These are phyloP conservation scores for Cucurbita ficifolia DNA, from an alignment of 306 rosid species.

Conservation along the genomic window DNA sequence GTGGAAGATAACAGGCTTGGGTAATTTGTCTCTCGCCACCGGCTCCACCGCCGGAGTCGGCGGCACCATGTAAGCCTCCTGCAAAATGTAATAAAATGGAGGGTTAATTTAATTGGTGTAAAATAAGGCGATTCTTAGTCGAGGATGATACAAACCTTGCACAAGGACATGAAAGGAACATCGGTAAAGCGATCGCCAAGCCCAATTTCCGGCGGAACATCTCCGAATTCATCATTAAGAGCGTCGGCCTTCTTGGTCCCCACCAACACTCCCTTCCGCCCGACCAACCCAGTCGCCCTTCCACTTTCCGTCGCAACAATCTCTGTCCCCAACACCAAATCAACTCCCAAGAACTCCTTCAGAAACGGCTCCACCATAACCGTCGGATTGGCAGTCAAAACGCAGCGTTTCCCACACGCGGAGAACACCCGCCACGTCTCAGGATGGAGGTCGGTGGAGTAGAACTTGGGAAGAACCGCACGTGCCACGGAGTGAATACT, in stretches of 20 bases:
- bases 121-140: too few relatives aligned
- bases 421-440: conserved; percentile 64
- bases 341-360: conserved; percentile 60
- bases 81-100: not conserved
- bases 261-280: conserved; percentile 42
- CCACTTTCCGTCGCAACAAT: conserved; percentile 28
- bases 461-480: conserved; percentile 68
- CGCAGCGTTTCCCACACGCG: conserved; percentile 40
- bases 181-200: conserved; percentile 73
- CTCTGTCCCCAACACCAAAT: conserved; percentile 58
- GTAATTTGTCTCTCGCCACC: conserved; percentile 38
- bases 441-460: conserved; percentile 37
- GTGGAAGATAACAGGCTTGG: conserved; percentile 70
- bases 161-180: conserved; percentile 52
- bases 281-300: conserved; percentile 58
- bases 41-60: conserved; percentile 23
- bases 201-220: conserved; percentile 42
- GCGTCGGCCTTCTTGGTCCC: conserved; percentile 48
- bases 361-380: conserved; percentile 67
- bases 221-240: conserved; percentile 33
- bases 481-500: conserved; percentile 57
- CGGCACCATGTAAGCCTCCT: conserved; percentile 63
- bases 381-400: conserved; percentile 61
- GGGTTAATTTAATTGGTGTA: too few relatives aligned
- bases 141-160: conserved; percentile 32